phyloP scores from a whole-genome alignment of 148 eudicot genomes.

The Camellia japonica region DNA sequence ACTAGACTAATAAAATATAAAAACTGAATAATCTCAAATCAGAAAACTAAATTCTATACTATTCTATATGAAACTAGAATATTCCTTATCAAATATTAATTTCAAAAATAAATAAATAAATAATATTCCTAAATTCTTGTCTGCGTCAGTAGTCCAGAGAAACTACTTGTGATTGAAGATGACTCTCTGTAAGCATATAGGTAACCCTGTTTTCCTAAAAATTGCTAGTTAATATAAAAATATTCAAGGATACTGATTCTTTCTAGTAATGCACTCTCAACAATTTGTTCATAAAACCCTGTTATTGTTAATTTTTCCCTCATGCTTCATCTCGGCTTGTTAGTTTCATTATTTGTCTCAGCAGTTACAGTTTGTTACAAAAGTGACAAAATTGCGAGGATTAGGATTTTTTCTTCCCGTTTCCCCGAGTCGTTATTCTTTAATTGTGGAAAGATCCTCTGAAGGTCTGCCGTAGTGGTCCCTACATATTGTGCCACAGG shows the following conservation, averaged over 20 bases:
- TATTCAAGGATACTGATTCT: not conserved
- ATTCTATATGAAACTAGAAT: no score
- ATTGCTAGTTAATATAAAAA: not conserved
- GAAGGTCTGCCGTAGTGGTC: not conserved
- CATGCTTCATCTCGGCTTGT: not conserved
- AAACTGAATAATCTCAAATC: no score
- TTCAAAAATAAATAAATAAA: no score
- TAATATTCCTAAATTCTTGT: no score
- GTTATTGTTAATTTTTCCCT: not conserved
- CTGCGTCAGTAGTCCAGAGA: not conserved
- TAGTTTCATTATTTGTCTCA: no score
- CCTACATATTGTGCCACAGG: not conserved
- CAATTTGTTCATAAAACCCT: not conserved
- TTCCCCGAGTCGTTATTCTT: not conserved
- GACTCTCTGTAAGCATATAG: not conserved
- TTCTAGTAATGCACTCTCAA: not conserved
- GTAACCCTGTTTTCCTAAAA: not conserved
- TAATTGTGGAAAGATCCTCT: not conserved
- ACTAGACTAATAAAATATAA: no score
- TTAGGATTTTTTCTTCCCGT: not conserved
- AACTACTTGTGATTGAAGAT: not conserved
- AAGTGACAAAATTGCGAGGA: not conserved
- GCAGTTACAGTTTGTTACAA: not conserved
- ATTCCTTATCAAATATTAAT: no score
- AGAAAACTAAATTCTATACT: no score